phyloP scores from a whole-genome alignment of 805 yeast species.

The Candida corydali region DNA sequence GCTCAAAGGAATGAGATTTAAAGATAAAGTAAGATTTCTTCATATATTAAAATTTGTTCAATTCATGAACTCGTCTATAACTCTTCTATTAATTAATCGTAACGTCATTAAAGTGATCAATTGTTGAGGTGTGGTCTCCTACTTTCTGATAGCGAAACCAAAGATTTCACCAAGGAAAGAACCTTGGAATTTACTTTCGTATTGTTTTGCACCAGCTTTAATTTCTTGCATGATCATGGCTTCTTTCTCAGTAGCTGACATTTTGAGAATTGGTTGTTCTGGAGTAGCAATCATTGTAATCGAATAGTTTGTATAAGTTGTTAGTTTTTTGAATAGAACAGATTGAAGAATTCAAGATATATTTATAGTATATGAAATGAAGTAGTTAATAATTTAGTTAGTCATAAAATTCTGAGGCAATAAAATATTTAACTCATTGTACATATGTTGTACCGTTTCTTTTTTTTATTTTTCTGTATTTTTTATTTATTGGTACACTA shows the following conservation, averaged over 20 bases:
- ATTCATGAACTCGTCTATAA: neutral
- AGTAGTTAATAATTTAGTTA: neutral
- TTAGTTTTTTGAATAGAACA: no score
- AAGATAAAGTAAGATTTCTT: no score
- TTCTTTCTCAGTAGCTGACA: slow-evolving; percentile 42
- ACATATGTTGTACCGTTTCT: no score
- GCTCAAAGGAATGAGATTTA: neutral
- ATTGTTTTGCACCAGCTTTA: slow-evolving; percentile 29
- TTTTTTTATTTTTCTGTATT: neutral
- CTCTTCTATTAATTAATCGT: neutral
- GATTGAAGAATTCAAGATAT: neutral
- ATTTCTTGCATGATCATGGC: slow-evolving; percentile 43
- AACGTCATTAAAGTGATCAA: neutral
- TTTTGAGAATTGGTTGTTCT: slow-evolving; percentile 12
- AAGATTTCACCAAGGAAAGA: slow-evolving; percentile 39
- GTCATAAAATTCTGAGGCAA: neutral
- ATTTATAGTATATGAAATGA: neutral
- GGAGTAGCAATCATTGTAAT: slow-evolving; percentile 9
- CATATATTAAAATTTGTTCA: no score
- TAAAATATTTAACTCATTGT: no score
- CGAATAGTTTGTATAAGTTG: no score
- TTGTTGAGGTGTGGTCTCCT: neutral
- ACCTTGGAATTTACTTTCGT: slow-evolving; percentile 38
- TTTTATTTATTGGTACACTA: neutral
- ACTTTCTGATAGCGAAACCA: slow-evolving; percentile 25